Conservation (phyloP, 2,329 filamentous ascomycete species). For the Scedosporium apiospermum region DNA sequence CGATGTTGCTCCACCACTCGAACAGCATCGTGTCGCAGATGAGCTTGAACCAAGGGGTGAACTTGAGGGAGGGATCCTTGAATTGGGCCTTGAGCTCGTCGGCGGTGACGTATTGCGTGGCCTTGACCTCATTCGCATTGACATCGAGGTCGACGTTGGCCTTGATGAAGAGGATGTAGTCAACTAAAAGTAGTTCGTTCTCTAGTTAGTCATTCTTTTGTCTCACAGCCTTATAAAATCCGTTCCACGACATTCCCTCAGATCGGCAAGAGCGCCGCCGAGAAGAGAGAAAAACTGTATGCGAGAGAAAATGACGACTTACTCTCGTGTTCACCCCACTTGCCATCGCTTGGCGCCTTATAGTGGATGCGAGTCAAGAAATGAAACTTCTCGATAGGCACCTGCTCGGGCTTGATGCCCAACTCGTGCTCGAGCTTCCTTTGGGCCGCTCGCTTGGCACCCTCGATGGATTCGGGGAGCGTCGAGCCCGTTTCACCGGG, state of each 20-base stretch:
- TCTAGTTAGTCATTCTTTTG: constrained; percentile 10
- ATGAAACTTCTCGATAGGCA: constrained; percentile 82
- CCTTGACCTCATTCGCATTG: constrained; percentile 84
- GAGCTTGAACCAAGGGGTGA: constrained; percentile 98
- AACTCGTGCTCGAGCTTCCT: constrained; percentile 92
- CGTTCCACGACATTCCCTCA: background rate
- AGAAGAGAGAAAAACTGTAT: background rate
- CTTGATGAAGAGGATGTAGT: constrained; percentile 98
- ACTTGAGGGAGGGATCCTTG: constrained; percentile 66
- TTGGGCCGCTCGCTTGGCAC: constrained; percentile 85
- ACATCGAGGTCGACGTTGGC: constrained; percentile 74
- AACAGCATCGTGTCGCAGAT: constrained; percentile 98
- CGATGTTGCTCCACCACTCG: constrained; percentile 89
- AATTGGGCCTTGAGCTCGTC: constrained; percentile 82
- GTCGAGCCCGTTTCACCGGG: constrained; percentile 83
- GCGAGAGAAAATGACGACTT: constrained; percentile 27
- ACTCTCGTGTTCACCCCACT: constrained; percentile 99
- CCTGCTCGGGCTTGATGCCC: constrained; percentile 80
- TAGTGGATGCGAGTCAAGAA: constrained; percentile 98
- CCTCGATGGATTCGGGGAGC: constrained; percentile 68
- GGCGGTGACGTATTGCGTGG: constrained; percentile 72
- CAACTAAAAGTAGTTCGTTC: constrained; percentile 47
- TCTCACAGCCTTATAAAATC: background rate
- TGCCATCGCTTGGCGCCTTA: constrained; percentile 90
- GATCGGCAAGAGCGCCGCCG: background rate